Percentiles rank a stretch among this genome's conserved stretches.
These are phyloP conservation scores for Cyanidiococcus yangmingshanensis DNA, from an alignment of 23 red algal species.

Conservation along the genomic window DNA sequence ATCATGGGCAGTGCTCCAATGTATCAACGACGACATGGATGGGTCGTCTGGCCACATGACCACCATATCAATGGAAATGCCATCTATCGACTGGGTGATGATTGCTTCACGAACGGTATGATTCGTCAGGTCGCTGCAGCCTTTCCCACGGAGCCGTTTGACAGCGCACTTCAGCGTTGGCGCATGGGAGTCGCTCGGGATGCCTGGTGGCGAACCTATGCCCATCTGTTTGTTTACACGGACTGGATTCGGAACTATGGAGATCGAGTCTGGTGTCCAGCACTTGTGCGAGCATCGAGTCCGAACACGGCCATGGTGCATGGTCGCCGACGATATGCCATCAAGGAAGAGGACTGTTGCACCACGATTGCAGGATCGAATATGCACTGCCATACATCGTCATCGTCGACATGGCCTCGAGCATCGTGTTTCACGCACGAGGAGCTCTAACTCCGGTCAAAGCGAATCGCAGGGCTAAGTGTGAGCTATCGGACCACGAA, in stretches of 20 bases:
- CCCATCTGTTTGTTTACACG: constrained; percentile 12
- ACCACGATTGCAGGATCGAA: too few relatives aligned
- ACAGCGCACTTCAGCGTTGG: constrained; percentile 8
- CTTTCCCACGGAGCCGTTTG: background rate
- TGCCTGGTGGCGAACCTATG: constrained; percentile 8
- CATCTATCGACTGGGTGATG: constrained; percentile 3
- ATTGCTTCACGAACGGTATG: background rate
- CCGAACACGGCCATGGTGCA: constrained; percentile 2
- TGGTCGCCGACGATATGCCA: background rate
- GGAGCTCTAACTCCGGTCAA: too few relatives aligned
- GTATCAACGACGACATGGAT: background rate
- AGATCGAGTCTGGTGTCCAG: constrained; percentile 1
- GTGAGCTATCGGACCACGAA: too few relatives aligned
- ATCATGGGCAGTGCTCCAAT: background rate
- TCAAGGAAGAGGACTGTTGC: background rate
- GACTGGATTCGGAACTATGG: constrained; percentile 19
- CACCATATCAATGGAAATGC: constrained; percentile 11
- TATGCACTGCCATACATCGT: too few relatives aligned
- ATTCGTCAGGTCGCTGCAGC: background rate
- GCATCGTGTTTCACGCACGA: too few relatives aligned
- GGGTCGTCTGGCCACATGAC: background rate
- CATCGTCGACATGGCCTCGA: too few relatives aligned
- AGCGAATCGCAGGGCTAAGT: too few relatives aligned
- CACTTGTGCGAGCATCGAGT: background rate
- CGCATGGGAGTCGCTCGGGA: background rate